These are phyloP conservation scores for Trypanosoma brucei DNA, from an alignment of 208 protist species.

Conservation along the genomic window DNA sequence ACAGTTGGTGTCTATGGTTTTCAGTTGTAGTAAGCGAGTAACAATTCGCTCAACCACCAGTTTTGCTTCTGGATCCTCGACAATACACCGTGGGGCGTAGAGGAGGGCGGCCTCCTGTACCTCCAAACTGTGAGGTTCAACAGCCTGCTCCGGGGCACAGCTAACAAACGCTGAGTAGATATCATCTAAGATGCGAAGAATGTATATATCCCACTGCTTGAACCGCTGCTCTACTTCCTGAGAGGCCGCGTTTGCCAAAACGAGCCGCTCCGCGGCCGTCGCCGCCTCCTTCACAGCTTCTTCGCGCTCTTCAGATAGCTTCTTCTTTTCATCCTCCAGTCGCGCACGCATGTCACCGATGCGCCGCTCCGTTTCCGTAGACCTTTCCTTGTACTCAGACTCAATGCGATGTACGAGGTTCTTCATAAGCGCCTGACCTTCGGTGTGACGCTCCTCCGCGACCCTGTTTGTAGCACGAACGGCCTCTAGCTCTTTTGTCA, in stretches of 20 bases:
- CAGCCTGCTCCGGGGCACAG: constrained; percentile 38
- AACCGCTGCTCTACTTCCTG: constrained; percentile 59
- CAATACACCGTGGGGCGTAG: constrained; percentile 56
- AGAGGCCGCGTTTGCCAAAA: constrained; percentile 37
- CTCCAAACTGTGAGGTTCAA: constrained; percentile 44
- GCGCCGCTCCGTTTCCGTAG: constrained; percentile 53
- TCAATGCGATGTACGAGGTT: constrained; percentile 63
- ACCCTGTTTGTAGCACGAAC: constrained; percentile 38
- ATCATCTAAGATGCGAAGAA: constrained; percentile 54
- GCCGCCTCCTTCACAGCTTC: constrained; percentile 43
- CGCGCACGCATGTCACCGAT: constrained; percentile 49
- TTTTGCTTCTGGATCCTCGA: constrained; percentile 70
- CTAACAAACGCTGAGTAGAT: constrained; percentile 50
- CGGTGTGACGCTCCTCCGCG: constrained; percentile 44
- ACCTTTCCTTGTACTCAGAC: constrained; percentile 70
- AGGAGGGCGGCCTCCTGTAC: constrained; percentile 55
- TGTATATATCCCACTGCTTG: constrained; percentile 74
- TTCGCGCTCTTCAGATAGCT: constrained; percentile 33
- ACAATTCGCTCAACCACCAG: constrained; percentile 66
- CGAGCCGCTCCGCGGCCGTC: constrained; percentile 45
- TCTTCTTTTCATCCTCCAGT: constrained; percentile 33
- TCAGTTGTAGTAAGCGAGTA: constrained; percentile 63
- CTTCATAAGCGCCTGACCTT: constrained; percentile 39
- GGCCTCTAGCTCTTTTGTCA: constrained; percentile 54
- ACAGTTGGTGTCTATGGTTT: constrained; percentile 26